phyloP scores from a whole-genome alignment of 805 yeast genomes.

The Sungouiella blattae region DNA sequence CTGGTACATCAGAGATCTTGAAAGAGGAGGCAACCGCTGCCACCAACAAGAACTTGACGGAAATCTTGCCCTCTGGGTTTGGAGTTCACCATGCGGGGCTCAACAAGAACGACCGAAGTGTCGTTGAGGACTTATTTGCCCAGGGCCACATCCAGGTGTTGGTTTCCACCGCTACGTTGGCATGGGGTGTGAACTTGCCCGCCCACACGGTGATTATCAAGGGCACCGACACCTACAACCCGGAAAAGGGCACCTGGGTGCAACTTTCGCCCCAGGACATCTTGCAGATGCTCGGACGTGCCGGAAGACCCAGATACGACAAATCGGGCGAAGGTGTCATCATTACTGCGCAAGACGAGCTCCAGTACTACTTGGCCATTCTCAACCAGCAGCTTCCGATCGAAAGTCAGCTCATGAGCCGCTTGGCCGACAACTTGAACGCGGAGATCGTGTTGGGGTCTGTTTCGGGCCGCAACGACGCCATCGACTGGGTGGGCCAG shows the following conservation, averaged over 20 bases:
- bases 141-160: conserved; percentile 81
- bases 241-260: conserved; percentile 85
- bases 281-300: conserved; percentile 96
- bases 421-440: conserved; percentile 70
- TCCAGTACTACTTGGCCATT: conserved; percentile 87
- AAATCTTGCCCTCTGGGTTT: conserved; percentile 65
- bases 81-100: conserved; percentile 95
- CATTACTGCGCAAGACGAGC: conserved; percentile 80
- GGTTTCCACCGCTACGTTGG: conserved; percentile 77
- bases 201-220: conserved; percentile 81
- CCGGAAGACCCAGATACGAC: conserved; percentile 95
- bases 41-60: conserved; percentile 51
- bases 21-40: conserved; percentile 58
- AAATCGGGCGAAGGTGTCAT: conserved; percentile 90
- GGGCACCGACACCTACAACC: conserved; percentile 92
- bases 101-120: conserved; percentile 63
- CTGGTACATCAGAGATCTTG: conserved; percentile 61
- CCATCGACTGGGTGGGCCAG: conserved; percentile 73
- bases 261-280: conserved; percentile 94
- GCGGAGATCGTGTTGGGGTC: conserved; percentile 84
- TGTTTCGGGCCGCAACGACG: conserved; percentile 57
- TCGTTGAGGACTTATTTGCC: conserved; percentile 83
- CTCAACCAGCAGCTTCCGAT: conserved; percentile 88
- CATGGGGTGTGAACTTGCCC: conserved; percentile 85
- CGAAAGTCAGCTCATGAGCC: conserved; percentile 77